phyloP scores from a whole-genome alignment of 441 rosid species.

The Mallotus japonicus region DNA sequence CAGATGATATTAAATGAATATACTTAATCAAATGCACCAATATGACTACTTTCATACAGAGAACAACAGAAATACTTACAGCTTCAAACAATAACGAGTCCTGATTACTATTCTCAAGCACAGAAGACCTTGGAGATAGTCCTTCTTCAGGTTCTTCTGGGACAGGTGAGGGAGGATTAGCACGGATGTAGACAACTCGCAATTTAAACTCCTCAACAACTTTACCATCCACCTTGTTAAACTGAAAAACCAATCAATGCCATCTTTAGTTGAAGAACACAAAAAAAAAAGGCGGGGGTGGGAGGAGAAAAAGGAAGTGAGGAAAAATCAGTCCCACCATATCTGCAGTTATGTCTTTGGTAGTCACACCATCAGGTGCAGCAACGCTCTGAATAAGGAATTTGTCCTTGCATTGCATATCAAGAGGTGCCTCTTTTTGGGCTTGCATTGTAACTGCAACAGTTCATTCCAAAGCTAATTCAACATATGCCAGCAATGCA shows the following conservation, averaged over 20 bases:
- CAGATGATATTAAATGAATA: background rate
- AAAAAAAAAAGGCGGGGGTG: background rate
- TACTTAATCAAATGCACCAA: background rate
- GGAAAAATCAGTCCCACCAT: constrained; percentile 38
- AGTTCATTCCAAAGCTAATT: constrained; percentile 10
- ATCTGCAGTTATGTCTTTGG: constrained; percentile 62
- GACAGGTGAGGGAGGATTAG: constrained; percentile 83
- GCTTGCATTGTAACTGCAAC: constrained; percentile 84
- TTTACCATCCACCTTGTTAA: constrained; percentile 68
- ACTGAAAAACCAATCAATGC: constrained; percentile 36
- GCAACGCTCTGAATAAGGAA: constrained; percentile 60
- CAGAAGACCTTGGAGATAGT: constrained; percentile 68
- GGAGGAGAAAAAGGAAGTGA: background rate
- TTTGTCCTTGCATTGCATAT: constrained; percentile 80
- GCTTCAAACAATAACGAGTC: constrained; percentile 36
- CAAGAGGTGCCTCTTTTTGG: constrained; percentile 62
- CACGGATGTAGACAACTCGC: constrained; percentile 78
- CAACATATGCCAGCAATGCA: background rate
- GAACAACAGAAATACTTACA: constrained; percentile 31
- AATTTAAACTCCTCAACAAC: constrained; percentile 73
- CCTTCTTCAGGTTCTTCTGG: constrained; percentile 89
- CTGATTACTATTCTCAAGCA: constrained; percentile 54
- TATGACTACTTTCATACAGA: constrained; percentile 8
- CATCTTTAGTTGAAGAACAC: background rate
- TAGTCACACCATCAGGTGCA: constrained; percentile 48